A percentile compares a stretch with the other conserved stretches of the same genome.
These are phyloP conservation scores for carrot (Daucus carota) DNA, from an alignment of 129 eudicot species.

Conservation along the genomic window DNA sequence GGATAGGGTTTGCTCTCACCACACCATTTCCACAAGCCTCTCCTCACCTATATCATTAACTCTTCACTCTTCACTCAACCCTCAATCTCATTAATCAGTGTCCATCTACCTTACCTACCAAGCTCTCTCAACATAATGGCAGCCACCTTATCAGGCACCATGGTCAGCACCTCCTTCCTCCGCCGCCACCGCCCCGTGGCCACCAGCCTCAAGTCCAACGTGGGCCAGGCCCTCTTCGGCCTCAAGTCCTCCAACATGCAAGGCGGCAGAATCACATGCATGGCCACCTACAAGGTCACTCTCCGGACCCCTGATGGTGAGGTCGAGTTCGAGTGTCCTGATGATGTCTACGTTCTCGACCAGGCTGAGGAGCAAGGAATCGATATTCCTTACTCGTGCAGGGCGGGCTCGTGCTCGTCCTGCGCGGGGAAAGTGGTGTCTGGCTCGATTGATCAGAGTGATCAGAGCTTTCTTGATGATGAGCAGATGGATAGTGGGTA, in stretches of 20 bases:
- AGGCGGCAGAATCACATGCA: constrained; percentile 8
- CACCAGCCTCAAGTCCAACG: neutral
- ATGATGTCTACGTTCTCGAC: constrained; percentile 51
- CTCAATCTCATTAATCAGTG: neutral
- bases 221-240: constrained; percentile 6
- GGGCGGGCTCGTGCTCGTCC: constrained; percentile 79
- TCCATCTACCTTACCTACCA: too few relatives aligned
- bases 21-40: constrained; percentile 50
- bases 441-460: constrained; percentile 58
- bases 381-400: constrained; percentile 74
- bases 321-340: constrained; percentile 26
- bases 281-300: constrained; percentile 48
- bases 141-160: constrained; percentile 7
- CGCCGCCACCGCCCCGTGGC: constrained; percentile 1
- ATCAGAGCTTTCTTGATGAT: constrained; percentile 43
- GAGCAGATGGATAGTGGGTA: constrained; percentile 47
- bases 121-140: constrained; percentile 7
- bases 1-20: constrained; percentile 18
- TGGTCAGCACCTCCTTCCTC: constrained; percentile 13
- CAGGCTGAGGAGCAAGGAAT: constrained; percentile 40
- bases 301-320: constrained; percentile 54
- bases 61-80: neutral
- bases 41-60: neutral
- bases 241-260: neutral
- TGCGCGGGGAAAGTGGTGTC: constrained; percentile 53